phyloP scores from a whole-genome alignment of 805 yeast species.

The Metschnikowia peoriensis region DNA sequence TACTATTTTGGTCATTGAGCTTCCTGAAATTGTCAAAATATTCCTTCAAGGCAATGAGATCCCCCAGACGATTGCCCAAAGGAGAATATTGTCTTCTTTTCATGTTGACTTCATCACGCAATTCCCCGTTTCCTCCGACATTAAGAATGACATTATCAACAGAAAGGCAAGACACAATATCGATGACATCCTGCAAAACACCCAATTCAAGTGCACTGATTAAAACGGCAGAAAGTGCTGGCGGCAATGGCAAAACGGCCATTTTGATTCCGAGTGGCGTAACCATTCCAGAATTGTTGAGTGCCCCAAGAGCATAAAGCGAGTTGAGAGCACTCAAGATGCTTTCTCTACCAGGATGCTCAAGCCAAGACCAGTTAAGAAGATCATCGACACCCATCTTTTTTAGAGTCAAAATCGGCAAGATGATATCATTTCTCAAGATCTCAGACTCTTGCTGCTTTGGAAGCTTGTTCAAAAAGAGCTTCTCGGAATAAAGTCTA shows the following conservation, averaged over 20 bases:
- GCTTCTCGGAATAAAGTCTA: conserved; percentile 74
- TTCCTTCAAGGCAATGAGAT: conserved; percentile 78
- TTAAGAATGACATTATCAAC: conserved; percentile 84
- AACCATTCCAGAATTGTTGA: conserved; percentile 71
- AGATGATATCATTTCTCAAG: conserved; percentile 76
- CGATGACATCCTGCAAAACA: conserved; percentile 68
- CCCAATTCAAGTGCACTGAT: conserved; percentile 62
- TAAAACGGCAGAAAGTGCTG: conserved; percentile 84
- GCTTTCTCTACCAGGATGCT: conserved; percentile 80
- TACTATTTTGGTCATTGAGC: conserved; percentile 26
- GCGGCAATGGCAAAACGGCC: conserved; percentile 90
- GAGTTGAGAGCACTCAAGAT: conserved; percentile 74
- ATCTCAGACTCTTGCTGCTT: conserved; percentile 93
- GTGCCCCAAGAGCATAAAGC: conserved; percentile 74
- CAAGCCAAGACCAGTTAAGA: conserved; percentile 88
- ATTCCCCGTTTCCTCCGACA: conserved; percentile 64
- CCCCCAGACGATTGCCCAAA: conserved; percentile 75
- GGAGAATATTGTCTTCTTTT: conserved; percentile 67
- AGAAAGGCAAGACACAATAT: conserved; percentile 87
- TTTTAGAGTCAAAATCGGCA: conserved; percentile 82
- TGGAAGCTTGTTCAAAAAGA: conserved; percentile 56
- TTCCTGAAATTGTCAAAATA: conserved; percentile 54
- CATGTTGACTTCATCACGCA: conserved; percentile 81
- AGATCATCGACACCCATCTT: conserved; percentile 81
- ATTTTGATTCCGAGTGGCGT: conserved; percentile 80